Base-by-base conservation (phyloP, 1,139 yeast genomes). In the Geotrichum europaeum region DNA sequence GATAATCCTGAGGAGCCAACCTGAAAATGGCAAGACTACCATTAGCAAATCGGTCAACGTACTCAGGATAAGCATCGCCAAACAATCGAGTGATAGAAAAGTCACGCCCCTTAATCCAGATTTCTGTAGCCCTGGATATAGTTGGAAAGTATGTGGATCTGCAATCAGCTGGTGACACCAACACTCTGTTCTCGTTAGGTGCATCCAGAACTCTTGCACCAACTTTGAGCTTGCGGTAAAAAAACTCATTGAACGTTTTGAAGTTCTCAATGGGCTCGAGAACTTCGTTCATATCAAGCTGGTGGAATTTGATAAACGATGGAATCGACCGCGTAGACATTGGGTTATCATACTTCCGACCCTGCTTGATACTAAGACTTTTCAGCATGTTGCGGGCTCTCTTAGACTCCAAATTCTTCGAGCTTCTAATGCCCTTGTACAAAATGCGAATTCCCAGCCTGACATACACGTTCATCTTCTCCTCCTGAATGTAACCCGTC, bases 1-100 rank as follows among this genome's bases (percentile, higher is more conserved):
- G 99, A 70, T 94, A 94, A 72, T 94, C 99, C 72, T 94, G 99
- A 0, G 99, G 99, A 0, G 99, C 98, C 55, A 94, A 76, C 62
- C 99, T 77, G 73, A 92, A 92, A 4, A 92, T 83, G 0, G 89
- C 94, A 58, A 92, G 73, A 0, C 89, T 77, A 54, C 92, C 85
- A 47, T 82, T 75, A 55, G 80, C 79, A 65, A 78, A 81, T 1
- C 78, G 72, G 12, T 76, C 75, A 25, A 81, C 85, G 32, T 80
- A 70, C 20, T 78, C 78, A 49, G 82, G 78, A 65, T 82, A 83
- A 56, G 83, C 82, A 6, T 82, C 83, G 57, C 83, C 87, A 67
- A 83, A 81, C 49, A 94, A 76, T 66, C 89, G 84, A 4, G 79
- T 75, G 22, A 92, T 72, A 0, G 92, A 82, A 72, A 94, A 94